Evolutionary conservation across 2,329 filamentous ascomycete genomes (phyloP), one percentile per base, ranked within the genome.

Genomic region (Sarocladiaceae sp.): DNA sequence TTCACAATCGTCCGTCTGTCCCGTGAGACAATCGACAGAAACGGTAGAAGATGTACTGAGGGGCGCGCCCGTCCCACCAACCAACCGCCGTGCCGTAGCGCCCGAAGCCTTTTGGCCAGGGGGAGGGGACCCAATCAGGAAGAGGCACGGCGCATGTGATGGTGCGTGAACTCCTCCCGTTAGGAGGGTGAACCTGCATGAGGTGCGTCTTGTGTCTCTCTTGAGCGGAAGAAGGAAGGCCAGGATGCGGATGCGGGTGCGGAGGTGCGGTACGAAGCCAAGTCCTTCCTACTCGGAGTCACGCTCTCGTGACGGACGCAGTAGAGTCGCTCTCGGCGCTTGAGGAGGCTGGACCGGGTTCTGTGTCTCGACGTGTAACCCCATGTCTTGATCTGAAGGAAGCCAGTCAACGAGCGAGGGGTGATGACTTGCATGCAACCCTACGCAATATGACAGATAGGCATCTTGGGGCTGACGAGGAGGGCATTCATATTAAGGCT

Each of bases 61-160:
- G 19, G 37, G 18, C 23, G n/a, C 16, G 29, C 21, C 21, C 19
- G 10, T 41, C 37, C 37, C 37, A 41, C 37, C 37, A 41, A 41
- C 37, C 37, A 41, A 23, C 23, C 37, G 37, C 37, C 37, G 13
- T 41, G n/a, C 37, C 37, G 37, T 26, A 41, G 23, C 37, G 37
- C 37, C 37, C 19, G 20, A 5, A 4, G 9, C 23, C 37, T 24
- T 16, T 10, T 41, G 37, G 23, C 37, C 37, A 41, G 19, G 26
- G n/a, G 20, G 9, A 27, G 9, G 3, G 23, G 9, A 10, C 18
- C 37, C 37, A 41, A 27, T 41, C 37, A 41, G 23, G 23, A 4
- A 18, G 9, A 15, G 24, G 9, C 23, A 29, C 4, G 37, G 23
- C 15, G 37, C 23, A 29, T 41, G 37, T 41, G 37, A 29, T 39